A percentile compares a stretch with the other conserved stretches of the same genome.
Conservation (phyloP, 805 yeast genomes). For the Sungouiella thailandica region DNA sequence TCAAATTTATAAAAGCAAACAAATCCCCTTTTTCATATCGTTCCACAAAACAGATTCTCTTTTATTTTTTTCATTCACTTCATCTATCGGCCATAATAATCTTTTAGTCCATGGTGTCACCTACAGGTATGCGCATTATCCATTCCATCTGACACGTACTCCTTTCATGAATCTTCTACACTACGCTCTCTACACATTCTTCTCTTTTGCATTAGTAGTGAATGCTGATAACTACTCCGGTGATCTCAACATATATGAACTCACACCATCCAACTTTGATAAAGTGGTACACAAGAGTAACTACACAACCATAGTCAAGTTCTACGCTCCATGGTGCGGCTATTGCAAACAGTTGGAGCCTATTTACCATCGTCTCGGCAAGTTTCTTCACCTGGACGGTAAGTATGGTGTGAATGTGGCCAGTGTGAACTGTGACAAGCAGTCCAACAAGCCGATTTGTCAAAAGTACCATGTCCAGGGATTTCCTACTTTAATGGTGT, state of each 20-base stretch:
- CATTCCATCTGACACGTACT: too few relatives aligned
- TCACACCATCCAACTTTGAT: slow-evolving; percentile 55
- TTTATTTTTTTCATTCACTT: too few relatives aligned
- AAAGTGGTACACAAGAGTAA: slow-evolving; percentile 63
- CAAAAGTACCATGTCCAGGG: slow-evolving; percentile 61
- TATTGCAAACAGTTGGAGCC: slow-evolving; percentile 75
- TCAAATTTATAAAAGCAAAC: too few relatives aligned
- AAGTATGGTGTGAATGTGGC: slow-evolving; percentile 57
- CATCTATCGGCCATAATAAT: too few relatives aligned
- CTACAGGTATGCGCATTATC: too few relatives aligned
- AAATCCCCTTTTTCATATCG: too few relatives aligned
- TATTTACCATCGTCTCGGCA: slow-evolving; percentile 60
- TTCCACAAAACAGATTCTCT: too few relatives aligned
- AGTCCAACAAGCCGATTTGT: slow-evolving; percentile 65
- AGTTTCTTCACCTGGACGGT: slow-evolving; percentile 44
- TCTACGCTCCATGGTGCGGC: slow-evolving; percentile 98
- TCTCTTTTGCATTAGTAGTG: too few relatives aligned
- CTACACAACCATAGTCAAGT: slow-evolving; percentile 78
- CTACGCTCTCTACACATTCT: too few relatives aligned
- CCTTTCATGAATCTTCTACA: too few relatives aligned
- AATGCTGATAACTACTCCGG: slow-evolving; percentile 32
- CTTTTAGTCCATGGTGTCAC: too few relatives aligned
- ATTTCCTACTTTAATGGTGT: slow-evolving; percentile 79
- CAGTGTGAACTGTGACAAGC: slow-evolving; percentile 82
- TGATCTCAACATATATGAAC: slow-evolving; percentile 47